Conservation (phyloP, 2,329 filamentous ascomycete genomes). For the Zymoseptoria pseudotritici region DNA sequence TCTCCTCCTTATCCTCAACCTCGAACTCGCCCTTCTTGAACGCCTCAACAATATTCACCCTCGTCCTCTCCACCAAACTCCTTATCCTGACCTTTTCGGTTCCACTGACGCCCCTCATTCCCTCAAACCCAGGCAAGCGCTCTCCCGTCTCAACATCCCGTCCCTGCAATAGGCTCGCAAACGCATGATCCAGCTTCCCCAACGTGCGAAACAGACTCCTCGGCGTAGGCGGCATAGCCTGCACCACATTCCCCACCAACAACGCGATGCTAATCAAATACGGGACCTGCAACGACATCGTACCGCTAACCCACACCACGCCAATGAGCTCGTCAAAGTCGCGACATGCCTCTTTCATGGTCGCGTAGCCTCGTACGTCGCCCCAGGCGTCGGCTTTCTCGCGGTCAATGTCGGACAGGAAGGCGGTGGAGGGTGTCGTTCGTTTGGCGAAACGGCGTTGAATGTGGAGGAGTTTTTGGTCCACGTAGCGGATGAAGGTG, state of each 20-base stretch:
- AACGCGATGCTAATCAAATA: slow-evolving; percentile 74
- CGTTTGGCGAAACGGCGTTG: slow-evolving; percentile 49
- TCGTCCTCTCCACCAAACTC: slow-evolving; percentile 69
- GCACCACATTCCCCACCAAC: slow-evolving; percentile 63
- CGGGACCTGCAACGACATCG: slow-evolving; percentile 75
- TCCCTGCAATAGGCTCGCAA: slow-evolving; percentile 65
- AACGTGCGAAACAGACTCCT: slow-evolving; percentile 63
- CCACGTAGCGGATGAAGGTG: slow-evolving; percentile 50
- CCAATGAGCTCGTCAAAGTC: slow-evolving; percentile 71
- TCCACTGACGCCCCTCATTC: slow-evolving; percentile 57
- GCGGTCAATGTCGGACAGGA: slow-evolving; percentile 17
- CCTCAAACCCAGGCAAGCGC: slow-evolving; percentile 62
- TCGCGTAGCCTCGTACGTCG: slow-evolving; percentile 47
- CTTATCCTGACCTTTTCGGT: slow-evolving; percentile 86
- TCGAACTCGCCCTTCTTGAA: slow-evolving; percentile 49
- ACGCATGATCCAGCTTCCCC: slow-evolving; percentile 74
- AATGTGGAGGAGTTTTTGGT: slow-evolving; percentile 45
- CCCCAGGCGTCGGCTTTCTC: slow-evolving; percentile 31
- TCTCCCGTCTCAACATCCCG: slow-evolving; percentile 59
- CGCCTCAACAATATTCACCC: slow-evolving; percentile 62
- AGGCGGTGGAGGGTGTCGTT: slow-evolving; percentile 18
- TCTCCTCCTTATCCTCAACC: slow-evolving; percentile 33
- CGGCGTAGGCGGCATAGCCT: slow-evolving; percentile 62
- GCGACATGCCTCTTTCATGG: slow-evolving; percentile 61
- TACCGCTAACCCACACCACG: slow-evolving; percentile 79